Evolutionary conservation across 306 rosid species (phyloP).

Genomic region (Vigna mungo): DNA sequence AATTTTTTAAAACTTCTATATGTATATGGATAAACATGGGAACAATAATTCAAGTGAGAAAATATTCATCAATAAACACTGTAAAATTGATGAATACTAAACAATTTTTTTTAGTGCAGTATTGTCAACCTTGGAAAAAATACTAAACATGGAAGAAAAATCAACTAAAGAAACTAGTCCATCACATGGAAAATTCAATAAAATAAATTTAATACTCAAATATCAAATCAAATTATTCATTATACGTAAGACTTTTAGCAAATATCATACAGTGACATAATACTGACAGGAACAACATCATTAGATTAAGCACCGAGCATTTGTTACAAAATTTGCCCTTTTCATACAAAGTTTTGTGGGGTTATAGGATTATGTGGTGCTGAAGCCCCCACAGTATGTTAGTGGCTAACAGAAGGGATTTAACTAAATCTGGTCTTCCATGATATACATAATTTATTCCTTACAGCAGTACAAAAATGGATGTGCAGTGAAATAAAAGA

Average conservation of each 20-base stretch:
- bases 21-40: too few relatives aligned
- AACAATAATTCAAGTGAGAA: too few relatives aligned
- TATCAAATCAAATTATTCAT: too few relatives aligned
- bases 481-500: neutral
- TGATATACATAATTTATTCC: slow-evolving; percentile 28
- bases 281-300: neutral
- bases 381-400: too few relatives aligned
- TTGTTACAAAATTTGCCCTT: neutral
- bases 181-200: too few relatives aligned
- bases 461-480: slow-evolving; percentile 38
- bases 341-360: neutral
- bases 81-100: neutral
- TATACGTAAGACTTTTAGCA: too few relatives aligned
- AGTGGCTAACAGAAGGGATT: too few relatives aligned
- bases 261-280: neutral
- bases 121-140: neutral
- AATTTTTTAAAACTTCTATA: too few relatives aligned
- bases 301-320: neutral
- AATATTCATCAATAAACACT: neutral
- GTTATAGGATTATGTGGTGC: neutral
- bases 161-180: too few relatives aligned
- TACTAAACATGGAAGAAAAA: neutral
- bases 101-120: too few relatives aligned
- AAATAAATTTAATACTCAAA: too few relatives aligned
- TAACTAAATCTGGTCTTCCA: neutral